Evolutionary conservation across 1,139 yeast genomes (phyloP), one percentile per base, ranked within the genome.

Genomic region (Tardiomyces digboiensis): DNA sequence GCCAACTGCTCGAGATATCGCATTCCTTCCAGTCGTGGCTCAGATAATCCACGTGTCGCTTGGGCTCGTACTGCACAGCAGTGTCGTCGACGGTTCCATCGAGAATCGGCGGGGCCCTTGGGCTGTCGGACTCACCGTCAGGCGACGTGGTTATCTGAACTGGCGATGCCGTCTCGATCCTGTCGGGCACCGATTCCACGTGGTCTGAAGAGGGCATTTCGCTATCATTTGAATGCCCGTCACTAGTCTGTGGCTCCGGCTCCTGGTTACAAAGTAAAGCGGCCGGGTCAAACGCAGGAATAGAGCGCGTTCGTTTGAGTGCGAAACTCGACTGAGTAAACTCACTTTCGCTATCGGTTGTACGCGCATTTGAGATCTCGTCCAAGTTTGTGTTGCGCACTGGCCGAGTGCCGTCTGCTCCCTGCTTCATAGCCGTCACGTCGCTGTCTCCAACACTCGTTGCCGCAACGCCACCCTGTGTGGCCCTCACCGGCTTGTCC

Each of bases 11-110:
- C 13, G 95, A 84, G 37, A 91, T 86, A 61, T 91, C 98, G 4
- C 80, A 70, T 52, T 89, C 97, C 56, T 87, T 87, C 98, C 98
- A 91, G 60, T 91, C 76, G 60, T 91, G 96, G 4, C 96, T 85
- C 39, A 91, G 72, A 62, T 91, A 91, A 66, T 91, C 98, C 14
- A 91, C 98, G 59, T 89, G 97, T 43, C 82, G 75, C 41, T 83
- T 76, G 5, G 97, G 97, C 57, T 85, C 94, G 51, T 77, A 76
- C 44, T 76, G 76, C 36, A 89, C 72, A 55, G 84, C 94, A 22
- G 80, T 77, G 64, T 91, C 98, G 64, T 91, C 98, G 56, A 84
- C 56, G 21, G 64, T 62, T 42, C 60, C 67, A 10, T 65, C 62
- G 4, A 67, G 58, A 26, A 63, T 68, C 1, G 74, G 68, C 21